Base-by-base conservation (phyloP, 75 land plant species). In the Sequoia sempervirens region DNA sequence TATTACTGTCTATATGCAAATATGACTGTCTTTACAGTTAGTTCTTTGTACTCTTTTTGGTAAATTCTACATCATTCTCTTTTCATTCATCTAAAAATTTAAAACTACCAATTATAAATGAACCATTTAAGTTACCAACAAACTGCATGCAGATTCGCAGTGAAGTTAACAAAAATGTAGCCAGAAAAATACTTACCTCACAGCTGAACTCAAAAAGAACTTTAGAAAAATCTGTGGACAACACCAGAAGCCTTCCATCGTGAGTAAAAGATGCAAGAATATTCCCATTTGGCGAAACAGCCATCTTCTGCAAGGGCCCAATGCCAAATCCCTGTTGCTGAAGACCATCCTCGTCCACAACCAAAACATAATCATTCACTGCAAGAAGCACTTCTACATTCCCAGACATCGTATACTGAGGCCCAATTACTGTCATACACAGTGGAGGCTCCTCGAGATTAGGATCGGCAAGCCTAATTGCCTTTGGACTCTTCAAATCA, bases 231-330 rank as follows among this genome's bases (percentile, higher is more conserved):
- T 96, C 93, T 2, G 90, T 85, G 50, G 91, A 61, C 17, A 91
- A 84, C 3, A 98, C 97, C 28, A 95, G 84, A 47, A 96, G 87
- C n/a, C 95, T 86, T 0, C 99, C 99, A 86, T 98, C 99, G 73
- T 95, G 94, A 0, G 97, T 94, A 79, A 93, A 98, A 7, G 90
- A 85, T 28, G 99, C 99, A 26, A 96, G 64, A 64, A 87, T 86
- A 81, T 85, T 91, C 61, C 99, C 99, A 83, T 92, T 89, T 28
- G 85, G 84, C 28, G 95, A 91, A 40, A 91, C 89, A 7, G 89
- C 92, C 99, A 98, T 96, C 91, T 90, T 96, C 90, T 96, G 98
- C 75, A 97, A 36, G 17, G 96, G 95, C 64, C 98, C 98, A n/a
- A 91, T 64, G 11, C 85, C 89, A 9, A 41, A 84, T 10, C 85